Conservation (phyloP, 495 filamentous ascomycete species). For the Pseudotulostoma volvatum region DNA sequence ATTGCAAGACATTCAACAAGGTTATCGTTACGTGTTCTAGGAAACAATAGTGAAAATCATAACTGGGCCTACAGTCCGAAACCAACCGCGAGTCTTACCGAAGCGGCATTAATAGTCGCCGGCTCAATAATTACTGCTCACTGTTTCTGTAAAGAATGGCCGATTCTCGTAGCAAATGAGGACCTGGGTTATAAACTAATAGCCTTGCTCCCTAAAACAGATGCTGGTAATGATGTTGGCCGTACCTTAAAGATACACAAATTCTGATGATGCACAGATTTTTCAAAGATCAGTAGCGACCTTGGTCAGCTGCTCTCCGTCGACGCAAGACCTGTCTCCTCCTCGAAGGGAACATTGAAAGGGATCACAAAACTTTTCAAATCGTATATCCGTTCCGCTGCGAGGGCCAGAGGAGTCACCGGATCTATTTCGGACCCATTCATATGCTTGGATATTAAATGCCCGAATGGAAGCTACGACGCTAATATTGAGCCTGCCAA, state of each 20-base stretch:
- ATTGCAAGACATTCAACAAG: constrained; percentile 48
- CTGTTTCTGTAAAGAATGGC: constrained; percentile 28
- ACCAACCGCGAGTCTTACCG: constrained; percentile 32
- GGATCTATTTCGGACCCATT: constrained; percentile 43
- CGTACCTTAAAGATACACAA: neutral
- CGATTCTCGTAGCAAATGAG: constrained; percentile 1
- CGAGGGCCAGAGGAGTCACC: constrained; percentile 9
- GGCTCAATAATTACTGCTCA: constrained; percentile 45
- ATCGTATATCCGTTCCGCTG: constrained; percentile 29
- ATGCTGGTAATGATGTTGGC: constrained; percentile 19
- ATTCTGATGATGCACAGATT: constrained; percentile 19
- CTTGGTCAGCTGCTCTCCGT: constrained; percentile 53
- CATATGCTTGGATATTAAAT: constrained; percentile 55
- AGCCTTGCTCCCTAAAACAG: constrained; percentile 41
- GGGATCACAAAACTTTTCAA: constrained; percentile 48
- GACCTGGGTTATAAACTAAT: constrained; percentile 27
- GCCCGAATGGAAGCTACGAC: constrained; percentile 61
- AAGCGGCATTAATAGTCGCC: constrained; percentile 54
- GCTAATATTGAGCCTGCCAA: constrained; percentile 82
- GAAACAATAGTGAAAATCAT: constrained; percentile 41
- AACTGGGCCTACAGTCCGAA: constrained; percentile 61
- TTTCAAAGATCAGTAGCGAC: constrained; percentile 35
- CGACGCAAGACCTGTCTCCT: constrained; percentile 60
- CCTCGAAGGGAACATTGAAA: constrained; percentile 44
- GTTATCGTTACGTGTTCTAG: constrained; percentile 52